Conservation (phyloP, 371 early-diverging fungal species). For the Antonospora locustae region DNA sequence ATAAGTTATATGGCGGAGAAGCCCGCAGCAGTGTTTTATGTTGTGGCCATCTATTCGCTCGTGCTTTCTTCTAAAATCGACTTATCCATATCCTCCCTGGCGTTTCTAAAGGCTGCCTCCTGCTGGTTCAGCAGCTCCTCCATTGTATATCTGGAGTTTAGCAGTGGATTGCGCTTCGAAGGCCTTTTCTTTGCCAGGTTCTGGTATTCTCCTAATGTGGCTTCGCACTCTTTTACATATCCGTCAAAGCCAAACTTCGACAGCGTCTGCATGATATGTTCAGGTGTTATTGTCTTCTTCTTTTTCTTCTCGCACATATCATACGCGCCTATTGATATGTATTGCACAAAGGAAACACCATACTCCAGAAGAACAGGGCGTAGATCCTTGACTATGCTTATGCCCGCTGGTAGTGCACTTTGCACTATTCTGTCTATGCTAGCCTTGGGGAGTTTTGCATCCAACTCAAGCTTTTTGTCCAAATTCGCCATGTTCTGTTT, state of each 20-base stretch:
- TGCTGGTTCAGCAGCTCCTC: slow-evolving; percentile 76
- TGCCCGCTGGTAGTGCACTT: slow-evolving; percentile 11
- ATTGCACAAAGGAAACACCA: slow-evolving; percentile 60
- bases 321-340: slow-evolving; percentile 67
- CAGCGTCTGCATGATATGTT: slow-evolving; percentile 77
- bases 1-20: too few species aligned
- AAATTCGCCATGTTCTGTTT: too few species aligned
- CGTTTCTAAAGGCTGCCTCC: slow-evolving; percentile 76
- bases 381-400: slow-evolving; percentile 39
- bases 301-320: slow-evolving; percentile 83
- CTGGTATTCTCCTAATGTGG: slow-evolving; percentile 60
- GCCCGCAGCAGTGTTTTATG: too few species aligned
- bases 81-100: slow-evolving; percentile 57
- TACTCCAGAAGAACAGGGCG: slow-evolving; percentile 62
- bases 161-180: slow-evolving; percentile 66
- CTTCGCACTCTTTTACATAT: neutral
- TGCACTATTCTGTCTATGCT: slow-evolving; percentile 51
- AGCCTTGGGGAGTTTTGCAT: slow-evolving; percentile 49
- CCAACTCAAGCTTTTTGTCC: slow-evolving; percentile 35
- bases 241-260: slow-evolving; percentile 54
- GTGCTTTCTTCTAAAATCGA: too few species aligned
- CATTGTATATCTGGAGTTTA: slow-evolving; percentile 69
- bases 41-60: too few species aligned
- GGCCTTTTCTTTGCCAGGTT: slow-evolving; percentile 67
- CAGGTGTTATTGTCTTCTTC: slow-evolving; percentile 88